Evolutionary conservation across 2,329 filamentous ascomycete species (phyloP).

Genomic region (Aspergillus proliferans): DNA sequence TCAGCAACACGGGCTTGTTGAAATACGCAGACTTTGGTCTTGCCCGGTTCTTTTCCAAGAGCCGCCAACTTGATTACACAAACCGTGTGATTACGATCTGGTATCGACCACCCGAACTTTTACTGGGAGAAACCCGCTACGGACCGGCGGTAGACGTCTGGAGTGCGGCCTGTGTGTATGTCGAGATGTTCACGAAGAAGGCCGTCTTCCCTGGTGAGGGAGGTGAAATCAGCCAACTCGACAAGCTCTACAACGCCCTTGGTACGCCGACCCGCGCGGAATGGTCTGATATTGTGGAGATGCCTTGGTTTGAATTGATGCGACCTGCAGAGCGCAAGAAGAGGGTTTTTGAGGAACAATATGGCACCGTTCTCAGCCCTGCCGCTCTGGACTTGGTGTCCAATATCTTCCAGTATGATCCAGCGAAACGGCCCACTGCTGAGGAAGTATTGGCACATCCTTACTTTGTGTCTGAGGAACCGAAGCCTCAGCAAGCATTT

Average conservation of each 20-base stretch:
- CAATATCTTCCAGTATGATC: constrained; percentile 86
- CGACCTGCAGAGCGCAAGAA: constrained; percentile 67
- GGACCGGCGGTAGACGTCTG: constrained; percentile 88
- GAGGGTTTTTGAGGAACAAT: constrained; percentile 75
- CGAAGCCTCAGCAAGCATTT: constrained; percentile 66
- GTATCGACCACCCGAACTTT: constrained; percentile 87
- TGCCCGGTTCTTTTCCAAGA: constrained; percentile 92
- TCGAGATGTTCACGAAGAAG: constrained; percentile 90
- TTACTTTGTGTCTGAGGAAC: constrained; percentile 82
- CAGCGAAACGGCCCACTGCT: constrained; percentile 72
- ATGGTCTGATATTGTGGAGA: constrained; percentile 86
- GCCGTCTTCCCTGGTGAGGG: constrained; percentile 95
- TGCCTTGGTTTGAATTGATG: constrained; percentile 94
- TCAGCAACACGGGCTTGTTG: constrained; percentile 79
- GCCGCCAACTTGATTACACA: constrained; percentile 86
- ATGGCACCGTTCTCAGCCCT: constrained; percentile 67
- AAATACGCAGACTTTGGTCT: constrained; percentile 96
- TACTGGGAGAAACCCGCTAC: constrained; percentile 85
- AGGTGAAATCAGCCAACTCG: constrained; percentile 89
- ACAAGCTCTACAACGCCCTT: constrained; percentile 90
- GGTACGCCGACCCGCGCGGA: constrained; percentile 78
- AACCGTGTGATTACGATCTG: constrained; percentile 99
- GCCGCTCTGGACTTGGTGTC: constrained; percentile 76
- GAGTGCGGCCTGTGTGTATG: constrained; percentile 93
- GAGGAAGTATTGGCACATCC: constrained; percentile 76